Base-by-base conservation (phyloP, 148 eudicot genomes). In the Chenopodium quinoa region DNA sequence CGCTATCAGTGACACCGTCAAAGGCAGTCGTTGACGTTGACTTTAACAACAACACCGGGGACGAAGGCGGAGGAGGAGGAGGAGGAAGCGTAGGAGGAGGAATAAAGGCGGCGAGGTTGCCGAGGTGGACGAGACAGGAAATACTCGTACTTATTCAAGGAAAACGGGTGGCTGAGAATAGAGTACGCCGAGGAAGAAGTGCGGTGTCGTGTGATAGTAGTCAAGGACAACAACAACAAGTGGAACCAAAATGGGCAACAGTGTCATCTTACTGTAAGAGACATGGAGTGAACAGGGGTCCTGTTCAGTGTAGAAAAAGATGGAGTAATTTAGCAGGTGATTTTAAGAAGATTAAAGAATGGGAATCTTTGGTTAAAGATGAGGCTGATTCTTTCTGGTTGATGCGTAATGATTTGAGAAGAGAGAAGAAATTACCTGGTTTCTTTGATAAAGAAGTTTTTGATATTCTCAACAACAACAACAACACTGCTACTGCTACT, bases 61-160 rank as follows among this genome's bases (percentile, higher is more conserved):
- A 37, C 40, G 40, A 37, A 37, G 40, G 40, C 40, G 40, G 40
- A 37, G 40, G 40, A 44, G 86, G 74, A 7, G 87, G 85, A 0
- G 40, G 40, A 44, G 86, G 74, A 7, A 85, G 67, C 0, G 79
- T 48, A 29, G 90, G 87, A 7, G 93, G 86, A 2, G 87, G 85
- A 0, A 32, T 52, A 76, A 83, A 89, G 74, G 87, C 90, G 2
- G 88, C 90, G 13, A 66, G 98, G 71, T 86, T 95, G 46, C 98
- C 98, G 0, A 88, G 98, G 1, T 95, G 97, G 98, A 95, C 94
- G 1, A 78, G 95, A n/a, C 94, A 93, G 50, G 97, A 95, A 76
- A 92, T 95, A 22, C 92, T 95, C 1, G 94, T 95, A 17, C 80
- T 95, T 6, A 93, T 95, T 37, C 95, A 95, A 69, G 98, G 98